Percentiles rank a stretch among this genome's conserved stretches.
Evolutionary conservation across 2,329 filamentous ascomycete genomes (phyloP).

Genomic region (Clarireedia homoeocarpa): DNA sequence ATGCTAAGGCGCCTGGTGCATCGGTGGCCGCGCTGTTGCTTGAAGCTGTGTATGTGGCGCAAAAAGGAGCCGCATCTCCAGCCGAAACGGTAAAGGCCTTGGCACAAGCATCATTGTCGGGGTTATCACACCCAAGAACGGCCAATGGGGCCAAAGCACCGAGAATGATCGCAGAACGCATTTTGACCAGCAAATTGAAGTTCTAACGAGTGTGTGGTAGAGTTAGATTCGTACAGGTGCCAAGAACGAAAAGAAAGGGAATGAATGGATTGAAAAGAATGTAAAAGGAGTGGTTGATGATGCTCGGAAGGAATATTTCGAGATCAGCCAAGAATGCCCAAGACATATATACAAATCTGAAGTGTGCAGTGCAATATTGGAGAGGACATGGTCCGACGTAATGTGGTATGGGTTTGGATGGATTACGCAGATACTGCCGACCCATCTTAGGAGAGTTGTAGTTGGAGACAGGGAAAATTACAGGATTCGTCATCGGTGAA

Average conservation of each 20-base stretch:
- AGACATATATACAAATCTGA: background rate
- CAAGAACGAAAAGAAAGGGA: background rate
- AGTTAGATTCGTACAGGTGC: background rate
- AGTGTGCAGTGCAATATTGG: background rate
- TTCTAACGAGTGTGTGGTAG: background rate
- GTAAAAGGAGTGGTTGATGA: background rate
- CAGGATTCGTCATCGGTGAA: too few species aligned
- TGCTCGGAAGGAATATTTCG: background rate
- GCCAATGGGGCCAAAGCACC: slow-evolving; percentile 11
- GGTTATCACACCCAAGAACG: slow-evolving; percentile 12
- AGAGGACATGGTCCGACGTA: too few species aligned
- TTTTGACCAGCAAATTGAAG: slow-evolving; percentile 6
- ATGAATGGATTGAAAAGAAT: background rate
- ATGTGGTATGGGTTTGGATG: too few species aligned
- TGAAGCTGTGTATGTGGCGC: slow-evolving; percentile 12
- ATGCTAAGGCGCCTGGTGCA: slow-evolving; percentile 6
- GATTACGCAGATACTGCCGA: too few species aligned
- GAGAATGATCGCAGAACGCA: slow-evolving; percentile 14
- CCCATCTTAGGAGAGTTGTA: too few species aligned
- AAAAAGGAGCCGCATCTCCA: slow-evolving; percentile 3
- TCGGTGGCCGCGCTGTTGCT: slow-evolving; percentile 6
- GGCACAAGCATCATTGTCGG: slow-evolving; percentile 14
- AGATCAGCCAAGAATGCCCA: too few species aligned
- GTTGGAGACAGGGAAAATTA: too few species aligned
- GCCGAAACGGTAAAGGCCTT: background rate